Evolutionary conservation across 2,329 filamentous ascomycete species (phyloP), one percentile per base, ranked within the genome.

Genomic region (Penicillium sp.): DNA sequence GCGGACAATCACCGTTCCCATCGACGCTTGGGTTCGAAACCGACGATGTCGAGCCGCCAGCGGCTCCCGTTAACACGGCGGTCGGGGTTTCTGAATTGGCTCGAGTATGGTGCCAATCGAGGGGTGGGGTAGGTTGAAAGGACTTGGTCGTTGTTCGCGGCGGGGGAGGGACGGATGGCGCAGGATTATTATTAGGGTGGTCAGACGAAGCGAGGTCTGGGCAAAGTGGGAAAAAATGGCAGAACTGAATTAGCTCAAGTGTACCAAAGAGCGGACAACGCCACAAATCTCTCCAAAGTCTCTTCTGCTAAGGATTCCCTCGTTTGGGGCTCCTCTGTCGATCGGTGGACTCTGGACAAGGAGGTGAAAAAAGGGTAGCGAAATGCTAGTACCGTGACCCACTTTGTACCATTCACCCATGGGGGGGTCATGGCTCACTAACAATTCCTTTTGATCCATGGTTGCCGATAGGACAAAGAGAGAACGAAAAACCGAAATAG

Each of bases 11-110:
- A 57, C 69, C 68, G 69, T 69, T 69, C 69, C 71, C 69, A 65
- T 73, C 70, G 62, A 74, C 69, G 62, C 52, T 63, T 61, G 73
- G 72, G 63, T 72, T 67, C 60, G 70, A 67, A 63, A 69, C 55
- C 63, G 62, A 66, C 59, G 66, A 64, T 64, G 66, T 61, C 66
- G 70, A 65, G 70, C 70, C 68, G 69, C 62, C 71, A 70, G 77
- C 61, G 81, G 76, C 61, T 81, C 77, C 57, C 78, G 79, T 48
- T 80, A 75, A 63, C 82, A 81, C 56, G 81, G 83, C 57, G 82
- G 83, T 56, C 85, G 75, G 46, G 85, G 73, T 50, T 72, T 91
- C 88, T 53, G 88, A 91, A 75, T 87, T 90, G 54, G 88, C 85
- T 64, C 88, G 85, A 69, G 73, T 89, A 86, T 89, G 76, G 81